phyloP scores from a whole-genome alignment of 495 filamentous ascomycete species.

The Aspergillus saccharolyticus region DNA sequence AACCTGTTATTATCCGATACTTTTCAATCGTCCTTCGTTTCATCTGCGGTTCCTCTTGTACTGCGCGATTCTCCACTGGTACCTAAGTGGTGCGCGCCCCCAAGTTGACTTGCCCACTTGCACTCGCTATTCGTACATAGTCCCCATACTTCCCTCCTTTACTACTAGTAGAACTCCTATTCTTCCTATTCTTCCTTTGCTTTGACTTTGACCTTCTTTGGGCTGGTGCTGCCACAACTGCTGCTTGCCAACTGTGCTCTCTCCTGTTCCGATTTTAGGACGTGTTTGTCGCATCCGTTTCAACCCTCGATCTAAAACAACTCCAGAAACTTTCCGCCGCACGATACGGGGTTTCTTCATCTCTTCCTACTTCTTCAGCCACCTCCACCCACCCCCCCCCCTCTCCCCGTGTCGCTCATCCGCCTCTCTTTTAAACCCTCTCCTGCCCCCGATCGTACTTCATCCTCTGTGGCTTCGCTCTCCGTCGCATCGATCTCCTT shows the following conservation, averaged over 20 bases:
- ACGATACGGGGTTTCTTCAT: background rate
- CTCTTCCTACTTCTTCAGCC: too few species aligned
- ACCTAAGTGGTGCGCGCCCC: too few species aligned
- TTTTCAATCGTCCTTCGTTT: background rate
- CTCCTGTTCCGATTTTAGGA: slow-evolving; percentile 1
- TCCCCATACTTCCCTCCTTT: slow-evolving; percentile 9
- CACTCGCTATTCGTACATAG: background rate
- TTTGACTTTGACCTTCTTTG: background rate
- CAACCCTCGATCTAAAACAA: slow-evolving; percentile 3
- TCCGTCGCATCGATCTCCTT: background rate
- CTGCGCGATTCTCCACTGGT: background rate
- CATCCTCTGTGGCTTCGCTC: background rate
- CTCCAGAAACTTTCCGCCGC: slow-evolving; percentile 2
- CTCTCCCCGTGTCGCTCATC: slow-evolving; percentile 2
- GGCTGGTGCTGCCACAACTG: background rate
- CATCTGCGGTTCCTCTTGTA: background rate
- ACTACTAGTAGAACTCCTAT: slow-evolving; percentile 8
- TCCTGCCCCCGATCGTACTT: background rate
- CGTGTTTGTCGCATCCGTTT: slow-evolving; percentile 1
- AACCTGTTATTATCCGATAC: background rate
- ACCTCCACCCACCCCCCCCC: background rate
- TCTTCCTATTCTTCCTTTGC: slow-evolving; percentile 1
- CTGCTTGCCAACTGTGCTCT: background rate
- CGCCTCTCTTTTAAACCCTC: background rate
- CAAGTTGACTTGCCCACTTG: background rate